A percentile compares a stretch with the other conserved stretches of the same genome.
Conservation (phyloP, 2,329 filamentous ascomycete species). For the Huntiella abstrusa region DNA sequence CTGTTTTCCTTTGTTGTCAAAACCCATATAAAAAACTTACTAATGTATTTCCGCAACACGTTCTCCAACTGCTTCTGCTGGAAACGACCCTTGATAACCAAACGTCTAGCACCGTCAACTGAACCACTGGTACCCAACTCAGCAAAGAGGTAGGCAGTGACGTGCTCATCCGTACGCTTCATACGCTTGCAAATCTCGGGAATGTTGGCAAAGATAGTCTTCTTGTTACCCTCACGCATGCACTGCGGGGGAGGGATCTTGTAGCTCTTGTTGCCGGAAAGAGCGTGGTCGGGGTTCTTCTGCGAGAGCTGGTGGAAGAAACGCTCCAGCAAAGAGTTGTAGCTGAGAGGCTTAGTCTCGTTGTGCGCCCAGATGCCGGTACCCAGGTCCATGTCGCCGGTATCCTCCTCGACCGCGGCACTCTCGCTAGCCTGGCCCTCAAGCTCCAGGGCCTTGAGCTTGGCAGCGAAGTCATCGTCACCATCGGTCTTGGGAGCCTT, state of each 20-base stretch:
- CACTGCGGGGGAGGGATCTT: conserved; percentile 98
- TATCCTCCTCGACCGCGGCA: conserved; percentile 33
- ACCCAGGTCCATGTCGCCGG: conserved; percentile 67
- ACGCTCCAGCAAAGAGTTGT: conserved; percentile 67
- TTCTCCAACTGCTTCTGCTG: conserved; percentile 99
- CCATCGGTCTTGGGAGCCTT: conserved; percentile 28
- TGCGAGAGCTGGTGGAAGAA: conserved; percentile 92
- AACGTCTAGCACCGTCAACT: conserved; percentile 75
- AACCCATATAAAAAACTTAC: conserved; percentile 28
- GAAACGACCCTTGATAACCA: conserved; percentile 99
- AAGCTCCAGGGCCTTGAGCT: conserved; percentile 42
- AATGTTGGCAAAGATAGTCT: conserved; percentile 99
- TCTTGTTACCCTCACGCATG: conserved; percentile 98
- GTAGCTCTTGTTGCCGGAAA: conserved; percentile 81
- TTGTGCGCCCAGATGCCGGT: conserved; percentile 84
- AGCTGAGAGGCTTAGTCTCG: conserved; percentile 58
- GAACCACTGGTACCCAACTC: conserved; percentile 95
- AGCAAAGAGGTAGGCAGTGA: conserved; percentile 90
- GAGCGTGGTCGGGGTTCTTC: conserved; percentile 90
- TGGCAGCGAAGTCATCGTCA: conserved; percentile 44
- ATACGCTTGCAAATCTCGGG: conserved; percentile 97
- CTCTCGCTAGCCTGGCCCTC: conserved; percentile 44
- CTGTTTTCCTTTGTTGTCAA: too few relatives aligned
- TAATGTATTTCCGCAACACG: conserved; percentile 86
- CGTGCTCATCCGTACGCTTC: conserved; percentile 96